Percentiles rank a stretch among this genome's conserved stretches.
phyloP scores from a whole-genome alignment of 352 stramenopile species.

The Halophytophthora batemanensis region DNA sequence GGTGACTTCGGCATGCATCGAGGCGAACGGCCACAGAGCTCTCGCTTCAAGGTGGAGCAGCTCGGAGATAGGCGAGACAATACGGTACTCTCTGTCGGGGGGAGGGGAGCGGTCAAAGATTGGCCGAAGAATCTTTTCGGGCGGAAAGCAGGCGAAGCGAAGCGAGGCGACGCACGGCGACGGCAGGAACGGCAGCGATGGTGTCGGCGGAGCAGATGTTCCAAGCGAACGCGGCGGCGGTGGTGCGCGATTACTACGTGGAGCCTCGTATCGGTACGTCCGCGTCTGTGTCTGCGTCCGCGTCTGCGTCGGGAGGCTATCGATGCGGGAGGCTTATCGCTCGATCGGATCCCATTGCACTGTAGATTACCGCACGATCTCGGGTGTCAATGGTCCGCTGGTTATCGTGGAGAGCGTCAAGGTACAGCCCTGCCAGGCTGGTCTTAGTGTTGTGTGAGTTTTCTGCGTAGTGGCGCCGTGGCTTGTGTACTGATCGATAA shows the following conservation, averaged over 20 bases:
- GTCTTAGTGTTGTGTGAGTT: background rate
- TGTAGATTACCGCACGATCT: conserved; percentile 96
- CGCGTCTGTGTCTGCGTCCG: background rate
- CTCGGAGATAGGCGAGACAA: background rate
- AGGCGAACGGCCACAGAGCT: too few species aligned
- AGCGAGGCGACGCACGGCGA: conserved; percentile 2
- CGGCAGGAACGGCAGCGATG: conserved; percentile 25
- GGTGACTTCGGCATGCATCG: too few species aligned
- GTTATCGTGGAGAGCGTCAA: conserved; percentile 99
- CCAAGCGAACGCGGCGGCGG: conserved; percentile 67
- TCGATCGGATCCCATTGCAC: background rate
- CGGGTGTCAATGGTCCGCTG: conserved; percentile 97
- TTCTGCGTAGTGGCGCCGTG: background rate
- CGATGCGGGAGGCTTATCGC: conserved; percentile 1
- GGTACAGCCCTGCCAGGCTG: conserved; percentile 34
- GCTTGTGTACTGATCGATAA: conserved; percentile 1
- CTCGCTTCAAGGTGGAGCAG: background rate
- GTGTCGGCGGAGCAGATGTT: conserved; percentile 69
- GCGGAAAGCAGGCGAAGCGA: conserved; percentile 16
- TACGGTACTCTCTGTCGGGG: conserved; percentile 1
- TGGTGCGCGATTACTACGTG: conserved; percentile 86
- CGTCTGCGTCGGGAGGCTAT: background rate
- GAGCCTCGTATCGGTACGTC: conserved; percentile 76
- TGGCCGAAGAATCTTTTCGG: conserved; percentile 15
- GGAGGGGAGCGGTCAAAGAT: conserved; percentile 8